Evolutionary conservation across 208 protist species (phyloP).

Genomic region (Vickermania spadyakhi): DNA sequence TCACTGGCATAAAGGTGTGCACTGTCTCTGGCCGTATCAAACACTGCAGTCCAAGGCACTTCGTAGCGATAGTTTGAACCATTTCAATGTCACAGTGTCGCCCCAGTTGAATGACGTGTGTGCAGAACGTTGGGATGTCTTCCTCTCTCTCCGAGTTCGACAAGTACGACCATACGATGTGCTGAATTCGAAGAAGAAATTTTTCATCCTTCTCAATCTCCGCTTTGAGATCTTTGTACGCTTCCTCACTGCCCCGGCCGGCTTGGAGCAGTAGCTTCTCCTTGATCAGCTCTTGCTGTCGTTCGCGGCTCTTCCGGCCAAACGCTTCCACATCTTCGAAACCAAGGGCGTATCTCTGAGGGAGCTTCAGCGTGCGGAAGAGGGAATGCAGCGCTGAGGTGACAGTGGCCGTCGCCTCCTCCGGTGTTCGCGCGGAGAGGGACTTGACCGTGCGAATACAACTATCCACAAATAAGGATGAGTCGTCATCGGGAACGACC

Average conservation of each 20-base stretch:
- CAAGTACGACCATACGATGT: slow-evolving; percentile 76
- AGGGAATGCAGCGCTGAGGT: slow-evolving; percentile 70
- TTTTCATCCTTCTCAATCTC: slow-evolving; percentile 85
- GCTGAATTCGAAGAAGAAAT: slow-evolving; percentile 86
- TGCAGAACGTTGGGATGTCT: slow-evolving; percentile 66
- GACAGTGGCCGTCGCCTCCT: slow-evolving; percentile 74
- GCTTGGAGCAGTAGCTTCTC: slow-evolving; percentile 40
- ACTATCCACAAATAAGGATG: slow-evolving; percentile 77
- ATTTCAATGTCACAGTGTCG: slow-evolving; percentile 60
- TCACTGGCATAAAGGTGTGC: slow-evolving; percentile 86
- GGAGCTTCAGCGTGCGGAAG: slow-evolving; percentile 72
- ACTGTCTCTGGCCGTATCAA: slow-evolving; percentile 79
- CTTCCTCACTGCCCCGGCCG: slow-evolving; percentile 31
- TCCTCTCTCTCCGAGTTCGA: slow-evolving; percentile 73
- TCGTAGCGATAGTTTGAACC: slow-evolving; percentile 68
- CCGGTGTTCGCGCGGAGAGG: slow-evolving; percentile 58
- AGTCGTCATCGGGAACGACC: slow-evolving; percentile 82
- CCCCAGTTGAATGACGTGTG: slow-evolving; percentile 81
- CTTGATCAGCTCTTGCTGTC: slow-evolving; percentile 66
- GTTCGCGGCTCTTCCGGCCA: slow-evolving; percentile 71
- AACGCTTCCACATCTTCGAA: slow-evolving; percentile 87
- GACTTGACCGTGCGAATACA: slow-evolving; percentile 63
- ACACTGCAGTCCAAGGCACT: slow-evolving; percentile 74
- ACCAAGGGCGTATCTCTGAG: slow-evolving; percentile 58
- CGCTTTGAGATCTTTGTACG: slow-evolving; percentile 57